A percentile compares a stretch with the other conserved stretches of the same genome.
Evolutionary conservation across 2,329 filamentous ascomycete species (phyloP).

Genomic region (Hypocrella siamensis): DNA sequence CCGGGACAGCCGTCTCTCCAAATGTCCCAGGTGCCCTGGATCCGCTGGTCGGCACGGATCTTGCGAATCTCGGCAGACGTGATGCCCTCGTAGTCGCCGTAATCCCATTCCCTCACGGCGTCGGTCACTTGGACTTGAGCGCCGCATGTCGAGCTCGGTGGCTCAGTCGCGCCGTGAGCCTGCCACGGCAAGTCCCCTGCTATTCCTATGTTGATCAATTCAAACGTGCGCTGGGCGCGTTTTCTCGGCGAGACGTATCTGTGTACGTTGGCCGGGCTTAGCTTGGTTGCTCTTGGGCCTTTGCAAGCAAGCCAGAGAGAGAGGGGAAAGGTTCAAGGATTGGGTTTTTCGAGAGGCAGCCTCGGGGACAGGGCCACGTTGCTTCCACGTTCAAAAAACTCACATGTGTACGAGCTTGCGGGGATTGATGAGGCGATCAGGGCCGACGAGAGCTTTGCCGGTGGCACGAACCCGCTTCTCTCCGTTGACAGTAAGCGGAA

Average conservation of each 20-base stretch:
- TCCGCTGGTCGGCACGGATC: slow-evolving; percentile 38
- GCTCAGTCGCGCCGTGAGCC: slow-evolving; percentile 21
- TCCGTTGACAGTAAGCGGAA: slow-evolving; percentile 69
- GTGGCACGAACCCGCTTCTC: slow-evolving; percentile 63
- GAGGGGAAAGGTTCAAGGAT: no score
- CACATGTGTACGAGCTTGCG: slow-evolving; percentile 71
- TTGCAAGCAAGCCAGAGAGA: no score
- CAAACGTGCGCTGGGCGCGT: slow-evolving; percentile 78
- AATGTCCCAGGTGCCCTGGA: slow-evolving; percentile 57
- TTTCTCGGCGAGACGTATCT: slow-evolving; percentile 76
- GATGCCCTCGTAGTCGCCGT: slow-evolving; percentile 74
- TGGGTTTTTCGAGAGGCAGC: background rate
- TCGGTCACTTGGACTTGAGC: slow-evolving; percentile 53
- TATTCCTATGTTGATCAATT: slow-evolving; percentile 65
- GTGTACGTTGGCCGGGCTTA: slow-evolving; percentile 1
- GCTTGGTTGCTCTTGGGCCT: no score
- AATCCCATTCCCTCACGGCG: slow-evolving; percentile 73
- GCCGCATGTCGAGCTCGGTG: slow-evolving; percentile 29
- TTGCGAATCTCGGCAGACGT: slow-evolving; percentile 53
- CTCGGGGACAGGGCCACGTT: no score
- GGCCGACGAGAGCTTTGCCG: slow-evolving; percentile 67
- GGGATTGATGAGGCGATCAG: slow-evolving; percentile 73
- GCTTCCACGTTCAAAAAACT: no score
- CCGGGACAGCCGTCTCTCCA: slow-evolving; percentile 79
- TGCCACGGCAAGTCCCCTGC: slow-evolving; percentile 57